Evolutionary conservation across 192 early-diverging fungal genomes (phyloP).

Genomic region (Mortierella claussenii): DNA sequence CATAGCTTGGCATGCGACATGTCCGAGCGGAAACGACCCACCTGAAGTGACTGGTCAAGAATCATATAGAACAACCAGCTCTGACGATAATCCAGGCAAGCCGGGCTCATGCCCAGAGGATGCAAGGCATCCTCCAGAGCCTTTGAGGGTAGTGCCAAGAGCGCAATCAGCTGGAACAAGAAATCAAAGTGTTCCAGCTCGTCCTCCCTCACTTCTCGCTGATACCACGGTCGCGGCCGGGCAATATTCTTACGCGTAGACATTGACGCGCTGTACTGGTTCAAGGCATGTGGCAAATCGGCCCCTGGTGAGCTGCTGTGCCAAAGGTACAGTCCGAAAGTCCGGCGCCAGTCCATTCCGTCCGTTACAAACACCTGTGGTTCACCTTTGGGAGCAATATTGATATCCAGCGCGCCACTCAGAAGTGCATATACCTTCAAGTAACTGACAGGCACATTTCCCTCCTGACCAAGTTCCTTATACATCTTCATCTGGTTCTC

Average conservation of each 20-base stretch:
- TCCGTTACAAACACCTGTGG: constrained; percentile 37
- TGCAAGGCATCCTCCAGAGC: constrained; percentile 69
- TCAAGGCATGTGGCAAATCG: constrained; percentile 38
- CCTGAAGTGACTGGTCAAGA: constrained; percentile 19
- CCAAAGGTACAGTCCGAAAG: constrained; percentile 72
- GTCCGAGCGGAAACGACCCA: constrained; percentile 16
- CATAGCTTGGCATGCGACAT: constrained; percentile 64
- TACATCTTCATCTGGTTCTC: constrained; percentile 57
- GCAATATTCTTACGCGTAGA: constrained; percentile 29
- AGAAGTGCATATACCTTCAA: constrained; percentile 67
- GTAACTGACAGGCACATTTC: constrained; percentile 49
- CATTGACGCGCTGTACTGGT: constrained; percentile 36
- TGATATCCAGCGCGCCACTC: constrained; percentile 52
- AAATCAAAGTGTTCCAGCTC: constrained; percentile 60
- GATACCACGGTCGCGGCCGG: constrained; percentile 53
- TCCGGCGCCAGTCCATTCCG: constrained; percentile 73
- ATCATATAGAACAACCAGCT: constrained; percentile 71
- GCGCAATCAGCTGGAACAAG: constrained; percentile 79
- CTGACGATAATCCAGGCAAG: constrained; percentile 73
- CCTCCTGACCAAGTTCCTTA: constrained; percentile 18
- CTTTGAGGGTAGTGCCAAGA: constrained; percentile 61
- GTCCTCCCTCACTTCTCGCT: not conserved
- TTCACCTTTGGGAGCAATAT: constrained; percentile 28
- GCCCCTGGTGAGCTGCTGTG: constrained; percentile 58
- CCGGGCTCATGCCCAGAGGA: constrained; percentile 65